Conservation (phyloP, 164 flowering plant species). For the Stephania cephalantha region DNA sequence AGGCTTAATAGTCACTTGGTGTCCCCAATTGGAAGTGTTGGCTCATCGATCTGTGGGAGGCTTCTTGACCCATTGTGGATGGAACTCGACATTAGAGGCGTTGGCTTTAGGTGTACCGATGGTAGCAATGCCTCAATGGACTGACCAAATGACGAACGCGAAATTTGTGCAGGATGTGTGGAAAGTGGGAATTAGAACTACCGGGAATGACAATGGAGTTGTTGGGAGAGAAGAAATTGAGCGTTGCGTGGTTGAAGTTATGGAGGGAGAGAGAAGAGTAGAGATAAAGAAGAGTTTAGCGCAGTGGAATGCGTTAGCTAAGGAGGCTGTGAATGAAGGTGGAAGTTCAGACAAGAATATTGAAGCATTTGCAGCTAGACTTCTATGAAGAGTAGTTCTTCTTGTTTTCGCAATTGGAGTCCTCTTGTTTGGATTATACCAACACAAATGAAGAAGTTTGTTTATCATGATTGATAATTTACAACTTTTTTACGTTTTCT, state of each 20-base stretch:
- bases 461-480: not conserved
- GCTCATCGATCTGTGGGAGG: conserved; percentile 27
- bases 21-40: conserved; percentile 29
- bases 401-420: not conserved
- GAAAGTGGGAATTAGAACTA: conserved; percentile 21
- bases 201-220: conserved; percentile 11
- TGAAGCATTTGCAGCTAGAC: conserved; percentile 12
- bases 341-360: conserved; percentile 22
- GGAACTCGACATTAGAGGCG: conserved; percentile 28
- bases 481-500: not conserved
- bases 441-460: not conserved
- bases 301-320: conserved; percentile 17
- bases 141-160: conserved; percentile 23
- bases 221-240: conserved; percentile 19
- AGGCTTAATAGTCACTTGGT: conserved; percentile 28
- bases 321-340: conserved; percentile 19
- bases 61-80: conserved; percentile 30
- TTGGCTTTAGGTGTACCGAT: conserved; percentile 23
- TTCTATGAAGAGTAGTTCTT: not conserved
- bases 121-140: conserved; percentile 25
- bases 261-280: conserved; percentile 17
- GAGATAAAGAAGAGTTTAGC: conserved; percentile 13
- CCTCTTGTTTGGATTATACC: not conserved
- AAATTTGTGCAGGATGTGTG: conserved; percentile 21
- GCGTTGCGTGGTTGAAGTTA: conserved; percentile 15